phyloP scores from a whole-genome alignment of 2,329 filamentous ascomycete genomes.

The Chaetothyriales sp. region DNA sequence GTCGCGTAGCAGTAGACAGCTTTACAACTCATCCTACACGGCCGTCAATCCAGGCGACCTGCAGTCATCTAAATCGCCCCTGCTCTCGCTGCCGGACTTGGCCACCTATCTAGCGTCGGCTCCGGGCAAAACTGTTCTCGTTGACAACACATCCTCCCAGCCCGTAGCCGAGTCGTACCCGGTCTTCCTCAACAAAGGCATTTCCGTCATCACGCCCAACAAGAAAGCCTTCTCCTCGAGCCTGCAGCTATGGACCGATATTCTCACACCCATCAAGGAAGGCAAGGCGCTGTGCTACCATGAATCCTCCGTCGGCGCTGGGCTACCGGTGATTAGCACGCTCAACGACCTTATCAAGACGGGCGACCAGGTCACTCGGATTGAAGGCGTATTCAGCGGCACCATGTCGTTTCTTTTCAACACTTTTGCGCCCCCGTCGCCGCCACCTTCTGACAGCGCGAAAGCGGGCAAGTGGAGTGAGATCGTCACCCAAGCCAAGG shows the following conservation, averaged over 20 bases:
- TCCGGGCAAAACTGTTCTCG: conserved; percentile 64
- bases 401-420: conserved; percentile 99
- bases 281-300: conserved; percentile 70
- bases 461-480: conserved; percentile 63
- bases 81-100: conserved; percentile 56
- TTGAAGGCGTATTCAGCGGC: conserved; percentile 94
- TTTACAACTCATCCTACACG: conserved; percentile 51
- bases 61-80: conserved; percentile 47
- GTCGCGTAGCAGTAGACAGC: conserved; percentile 68
- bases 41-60: conserved; percentile 47
- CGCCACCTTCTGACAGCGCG: conserved; percentile 35
- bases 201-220: conserved; percentile 91
- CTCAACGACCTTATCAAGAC: conserved; percentile 89
- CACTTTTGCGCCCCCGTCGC: conserved; percentile 73
- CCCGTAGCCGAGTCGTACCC: conserved; percentile 76
- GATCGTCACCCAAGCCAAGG: conserved; percentile 83
- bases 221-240: conserved; percentile 92
- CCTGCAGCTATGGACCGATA: conserved; percentile 70
- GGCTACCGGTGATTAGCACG: conserved; percentile 83
- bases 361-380: conserved; percentile 77
- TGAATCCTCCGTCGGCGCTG: conserved; percentile 86
- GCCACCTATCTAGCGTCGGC: conserved; percentile 65
- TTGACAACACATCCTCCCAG: conserved; percentile 93
- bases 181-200: conserved; percentile 60
- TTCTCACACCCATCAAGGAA: conserved; percentile 57